Evolutionary conservation across 441 rosid species (phyloP).

Genomic region (Syzygium syzygioides): DNA sequence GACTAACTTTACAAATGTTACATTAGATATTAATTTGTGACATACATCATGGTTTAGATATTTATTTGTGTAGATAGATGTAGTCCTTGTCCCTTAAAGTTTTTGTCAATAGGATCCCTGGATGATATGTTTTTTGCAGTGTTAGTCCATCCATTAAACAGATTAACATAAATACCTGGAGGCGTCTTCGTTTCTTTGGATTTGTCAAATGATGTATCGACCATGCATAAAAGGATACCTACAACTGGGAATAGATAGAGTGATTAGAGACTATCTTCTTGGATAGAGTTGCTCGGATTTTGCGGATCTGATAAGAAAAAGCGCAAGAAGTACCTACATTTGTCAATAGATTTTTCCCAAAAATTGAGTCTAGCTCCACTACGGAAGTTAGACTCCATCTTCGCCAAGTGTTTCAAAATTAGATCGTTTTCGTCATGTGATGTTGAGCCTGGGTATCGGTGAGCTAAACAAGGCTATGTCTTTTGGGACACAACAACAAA

Average conservation of each 20-base stretch:
- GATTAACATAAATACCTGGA: neutral
- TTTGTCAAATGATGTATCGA: neutral
- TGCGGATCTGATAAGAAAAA: too few relatives aligned
- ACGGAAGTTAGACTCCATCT: neutral
- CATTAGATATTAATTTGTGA: neutral
- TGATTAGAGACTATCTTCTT: neutral
- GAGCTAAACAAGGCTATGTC: neutral
- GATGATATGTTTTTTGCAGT: neutral
- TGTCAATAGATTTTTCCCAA: neutral
- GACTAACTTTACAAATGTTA: neutral
- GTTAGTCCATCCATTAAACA: neutral
- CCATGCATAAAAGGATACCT: neutral
- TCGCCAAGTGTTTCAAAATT: neutral
- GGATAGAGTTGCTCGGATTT: neutral
- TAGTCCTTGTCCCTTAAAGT: neutral
- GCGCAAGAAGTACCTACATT: neutral
- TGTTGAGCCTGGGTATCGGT: accelerated
- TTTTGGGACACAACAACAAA: neutral
- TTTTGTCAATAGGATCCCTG: neutral
- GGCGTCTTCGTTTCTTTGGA: neutral
- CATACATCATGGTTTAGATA: neutral
- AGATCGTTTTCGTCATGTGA: accelerated
- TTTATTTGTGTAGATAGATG: neutral
- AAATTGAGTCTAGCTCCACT: neutral
- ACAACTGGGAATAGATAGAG: neutral